These are phyloP conservation scores for Aspergillus leporis DNA, from an alignment of 495 filamentous ascomycete genomes.

Conservation along the genomic window DNA sequence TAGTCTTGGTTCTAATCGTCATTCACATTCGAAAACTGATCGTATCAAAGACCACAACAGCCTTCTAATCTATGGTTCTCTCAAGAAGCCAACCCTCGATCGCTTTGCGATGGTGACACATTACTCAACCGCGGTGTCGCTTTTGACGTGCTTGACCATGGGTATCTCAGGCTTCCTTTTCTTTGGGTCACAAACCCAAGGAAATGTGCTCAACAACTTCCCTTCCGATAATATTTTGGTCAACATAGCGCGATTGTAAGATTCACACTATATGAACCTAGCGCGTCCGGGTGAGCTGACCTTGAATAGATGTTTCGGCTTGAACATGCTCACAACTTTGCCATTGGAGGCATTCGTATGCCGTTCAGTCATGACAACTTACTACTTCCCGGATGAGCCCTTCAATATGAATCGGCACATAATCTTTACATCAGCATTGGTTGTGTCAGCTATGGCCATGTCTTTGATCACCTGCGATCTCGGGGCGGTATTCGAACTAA, in stretches of 20 bases:
- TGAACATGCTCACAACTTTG: constrained; percentile 98
- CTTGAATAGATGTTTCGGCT: constrained; percentile 69
- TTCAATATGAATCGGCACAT: constrained; percentile 83
- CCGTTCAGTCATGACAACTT: constrained; percentile 92
- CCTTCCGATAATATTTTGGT: constrained; percentile 85
- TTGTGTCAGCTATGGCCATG: constrained; percentile 74
- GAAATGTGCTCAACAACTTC: constrained; percentile 98
- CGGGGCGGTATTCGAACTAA: constrained; percentile 90
- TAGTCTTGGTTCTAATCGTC: constrained; percentile 7
- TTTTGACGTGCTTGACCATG: constrained; percentile 86
- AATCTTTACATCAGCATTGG: constrained; percentile 77
- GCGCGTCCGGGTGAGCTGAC: constrained; percentile 21
- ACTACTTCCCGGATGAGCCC: constrained; percentile 80
- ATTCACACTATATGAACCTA: not conserved
- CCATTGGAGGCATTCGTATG: constrained; percentile 97
- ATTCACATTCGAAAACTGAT: constrained; percentile 15
- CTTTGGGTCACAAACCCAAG: constrained; percentile 87
- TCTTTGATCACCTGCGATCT: constrained; percentile 87
- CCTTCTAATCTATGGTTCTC: constrained; percentile 93
- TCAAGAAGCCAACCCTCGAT: constrained; percentile 91
- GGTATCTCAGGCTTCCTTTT: constrained; percentile 87
- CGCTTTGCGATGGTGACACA: constrained; percentile 91
- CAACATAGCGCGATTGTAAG: constrained; percentile 83
- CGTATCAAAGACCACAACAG: constrained; percentile 77
- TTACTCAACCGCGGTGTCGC: constrained; percentile 83